A percentile compares a stretch with the other conserved stretches of the same genome.
Conservation (phyloP, 352 stramenopile species). For the Phytophthora sp. region DNA sequence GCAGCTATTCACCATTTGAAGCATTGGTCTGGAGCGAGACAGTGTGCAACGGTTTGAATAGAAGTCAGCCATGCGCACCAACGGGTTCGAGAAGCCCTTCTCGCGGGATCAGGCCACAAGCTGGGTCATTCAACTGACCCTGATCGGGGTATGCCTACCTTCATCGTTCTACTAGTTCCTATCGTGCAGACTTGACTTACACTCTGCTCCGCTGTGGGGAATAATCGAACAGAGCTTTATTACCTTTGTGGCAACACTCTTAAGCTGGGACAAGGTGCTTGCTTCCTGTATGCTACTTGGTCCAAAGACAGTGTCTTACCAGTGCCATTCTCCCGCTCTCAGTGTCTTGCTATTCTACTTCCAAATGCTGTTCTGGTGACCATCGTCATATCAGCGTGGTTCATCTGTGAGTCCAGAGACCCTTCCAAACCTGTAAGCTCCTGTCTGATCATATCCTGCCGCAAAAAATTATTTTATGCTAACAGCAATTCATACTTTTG, state of each 20-base stretch:
- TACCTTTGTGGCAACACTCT: constrained; percentile 58
- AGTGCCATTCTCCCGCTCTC: too few species aligned
- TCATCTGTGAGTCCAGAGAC: constrained; percentile 70
- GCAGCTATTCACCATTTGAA: constrained; percentile 2
- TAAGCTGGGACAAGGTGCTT: constrained; percentile 61
- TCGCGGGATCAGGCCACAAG: constrained; percentile 78
- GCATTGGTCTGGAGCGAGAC: background rate
- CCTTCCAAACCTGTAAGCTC: constrained; percentile 52
- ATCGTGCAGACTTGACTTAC: background rate
- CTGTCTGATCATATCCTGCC: background rate
- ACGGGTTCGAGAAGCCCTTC: constrained; percentile 83
- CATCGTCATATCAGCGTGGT: constrained; percentile 67
- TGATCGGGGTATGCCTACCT: constrained; percentile 59
- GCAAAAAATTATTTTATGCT: too few species aligned
- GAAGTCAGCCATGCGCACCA: constrained; percentile 45
- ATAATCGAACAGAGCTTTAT: constrained; percentile 58
- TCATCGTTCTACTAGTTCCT: background rate
- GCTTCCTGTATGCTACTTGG: background rate
- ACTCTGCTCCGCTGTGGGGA: background rate
- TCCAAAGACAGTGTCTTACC: too few species aligned
- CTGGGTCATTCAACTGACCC: constrained; percentile 75
- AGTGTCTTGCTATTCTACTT: constrained; percentile 68
- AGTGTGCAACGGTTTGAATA: background rate
- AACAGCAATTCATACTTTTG: too few species aligned
- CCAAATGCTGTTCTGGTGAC: constrained; percentile 63